Base-by-base conservation (phyloP, 164 flowering plant genomes). In the Nymphaea thermarum region DNA sequence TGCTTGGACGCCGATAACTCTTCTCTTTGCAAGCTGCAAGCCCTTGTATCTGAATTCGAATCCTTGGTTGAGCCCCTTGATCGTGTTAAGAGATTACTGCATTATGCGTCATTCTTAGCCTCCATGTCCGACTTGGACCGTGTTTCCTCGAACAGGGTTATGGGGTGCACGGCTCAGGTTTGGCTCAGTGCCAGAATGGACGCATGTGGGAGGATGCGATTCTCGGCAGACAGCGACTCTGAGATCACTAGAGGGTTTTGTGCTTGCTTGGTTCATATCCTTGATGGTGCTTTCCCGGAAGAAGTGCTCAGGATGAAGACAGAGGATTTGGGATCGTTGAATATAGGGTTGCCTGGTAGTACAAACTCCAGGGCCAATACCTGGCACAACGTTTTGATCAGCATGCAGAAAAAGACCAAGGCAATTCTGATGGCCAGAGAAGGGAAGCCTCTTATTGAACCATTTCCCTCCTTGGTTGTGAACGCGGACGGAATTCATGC, bases 101-200 rank as follows among this genome's bases (percentile, higher is more conserved):
- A 82, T 67, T 87, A 88, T 65, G 87, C 96, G 3, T 44, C 72
- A 2, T 73, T 75, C 14, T 81, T 89, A 0, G 84, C 88, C 41
- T 74, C 65, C 16, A 63, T 90, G 53, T 74, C 79, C 3, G 85
- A 78, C 3, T 72, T 85, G 5, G 65, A 77, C 41, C 79, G 83
- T 17, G 76, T 78, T 3, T 68, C 72, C 14, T 71, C 71, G 43
- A 94, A 88, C 69, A 81, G 95, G 12, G 97, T 94, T 16, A 84
- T 82, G 86, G 98, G 98, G 4, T 94, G 99, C 74, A 86, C 95
- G 7, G 87, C 95, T 3, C 90, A 80, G 78, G 99, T 94, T 14
- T 91, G 99, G 97, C 42, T 94, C 65, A 79, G 79, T 11, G 90
- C 73, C 63, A 57, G 44, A 25, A 63, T 89, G 81, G 95, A 82